phyloP scores from a whole-genome alignment of 2,329 filamentous ascomycete genomes.

The Fusarium fujikuroi region DNA sequence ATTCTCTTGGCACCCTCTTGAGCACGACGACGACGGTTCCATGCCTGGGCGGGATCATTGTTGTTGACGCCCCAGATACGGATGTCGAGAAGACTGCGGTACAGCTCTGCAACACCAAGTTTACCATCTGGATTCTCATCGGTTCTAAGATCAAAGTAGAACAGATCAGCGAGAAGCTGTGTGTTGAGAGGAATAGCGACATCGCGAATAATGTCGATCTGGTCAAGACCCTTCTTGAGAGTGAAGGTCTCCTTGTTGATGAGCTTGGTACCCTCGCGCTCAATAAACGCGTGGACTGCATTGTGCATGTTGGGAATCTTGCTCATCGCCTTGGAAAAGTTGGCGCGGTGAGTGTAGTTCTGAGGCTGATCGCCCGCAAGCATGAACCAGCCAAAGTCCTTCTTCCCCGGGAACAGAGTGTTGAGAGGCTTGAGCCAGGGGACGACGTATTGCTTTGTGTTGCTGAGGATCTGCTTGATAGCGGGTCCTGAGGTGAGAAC shows the following conservation, averaged over 20 bases:
- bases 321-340: constrained; percentile 46
- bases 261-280: constrained; percentile 52
- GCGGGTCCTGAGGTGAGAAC: constrained; percentile 40
- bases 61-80: constrained; percentile 60
- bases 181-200: constrained; percentile 69
- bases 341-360: constrained; percentile 48
- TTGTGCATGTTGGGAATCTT: constrained; percentile 49
- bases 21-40: constrained; percentile 57
- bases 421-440: constrained; percentile 50
- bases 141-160: constrained; percentile 68
- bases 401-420: constrained; percentile 50
- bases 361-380: constrained; percentile 49
- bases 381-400: constrained; percentile 54
- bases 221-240: constrained; percentile 50
- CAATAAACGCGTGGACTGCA: constrained; percentile 49
- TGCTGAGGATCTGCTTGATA: constrained; percentile 49
- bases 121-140: constrained; percentile 62
- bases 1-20: constrained; percentile 53
- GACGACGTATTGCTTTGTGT: constrained; percentile 48
- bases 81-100: constrained; percentile 55
- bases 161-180: constrained; percentile 64
- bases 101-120: constrained; percentile 54
- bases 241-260: constrained; percentile 53
- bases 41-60: constrained; percentile 58
- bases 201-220: constrained; percentile 59